Evolutionary conservation across 2,329 filamentous ascomycete genomes (phyloP), one percentile per base, ranked within the genome.

Genomic region (Aspergillus tamarii): DNA sequence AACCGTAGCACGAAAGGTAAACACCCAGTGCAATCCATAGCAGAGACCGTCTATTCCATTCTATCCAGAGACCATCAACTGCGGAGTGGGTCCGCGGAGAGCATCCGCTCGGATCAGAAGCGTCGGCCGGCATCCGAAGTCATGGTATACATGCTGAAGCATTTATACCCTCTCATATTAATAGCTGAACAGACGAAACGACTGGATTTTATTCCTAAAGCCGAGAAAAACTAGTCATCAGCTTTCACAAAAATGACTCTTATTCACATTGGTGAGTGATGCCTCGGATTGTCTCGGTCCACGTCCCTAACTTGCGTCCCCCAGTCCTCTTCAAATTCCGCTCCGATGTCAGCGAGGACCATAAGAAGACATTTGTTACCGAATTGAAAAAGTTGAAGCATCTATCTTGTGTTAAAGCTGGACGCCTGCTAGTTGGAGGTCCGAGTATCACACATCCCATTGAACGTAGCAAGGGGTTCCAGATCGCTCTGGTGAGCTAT

Each of bases 371-470:
- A 0, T 86, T 86, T 50, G 76, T 83, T 30, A 67, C 65, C 0
- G 80, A 86, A 62, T 75, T 86, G 7, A 84, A 82, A 63, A 79
- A 78, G 0, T 77, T 87, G n/a, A 84, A 83, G 50, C 60, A 70
- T 3, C 74, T 87, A 3, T 64, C 83, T 0, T 84, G 80, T 46
- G 84, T 87, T 26, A 79, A 84, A 56, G 70, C 81, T 14, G 76
- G 80, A n/a, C 78, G 80, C 1, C 78, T 87, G 0, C 70, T 84
- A 0, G 84, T 86, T 5, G 85, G 85, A 0, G 83, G 84, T 0
- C 84, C 84, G 0, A 85, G 84, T 0, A 77, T 87, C 6, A 87
- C 84, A 0, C 77, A 82, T 26, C 84, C 84, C 0, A 80, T 83
- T 10, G 82, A 83, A 39, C 76, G 81, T 21, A 86, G 84, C 71